Evolutionary conservation across 371 early-diverging fungal species (phyloP).

Genomic region (Gilbertella persicaria): DNA sequence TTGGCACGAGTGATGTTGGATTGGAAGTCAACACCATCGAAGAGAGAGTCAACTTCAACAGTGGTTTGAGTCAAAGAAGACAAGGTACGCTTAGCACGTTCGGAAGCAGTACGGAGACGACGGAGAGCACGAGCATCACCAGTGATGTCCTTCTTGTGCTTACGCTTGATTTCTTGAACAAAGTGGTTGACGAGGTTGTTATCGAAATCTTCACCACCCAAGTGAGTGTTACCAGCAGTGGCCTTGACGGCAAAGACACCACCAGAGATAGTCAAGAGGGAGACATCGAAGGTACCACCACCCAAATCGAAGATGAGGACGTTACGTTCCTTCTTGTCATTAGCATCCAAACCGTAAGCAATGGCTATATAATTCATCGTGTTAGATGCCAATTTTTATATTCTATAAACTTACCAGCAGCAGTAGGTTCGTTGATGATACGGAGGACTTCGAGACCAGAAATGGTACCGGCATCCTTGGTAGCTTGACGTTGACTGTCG

Average conservation of each 20-base stretch:
- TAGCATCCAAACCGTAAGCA: slow-evolving; percentile 87
- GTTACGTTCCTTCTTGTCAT: slow-evolving; percentile 70
- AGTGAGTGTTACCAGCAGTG: slow-evolving; percentile 92
- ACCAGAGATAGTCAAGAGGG: slow-evolving; percentile 83
- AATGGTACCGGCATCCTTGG: slow-evolving; percentile 78
- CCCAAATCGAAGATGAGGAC: slow-evolving; percentile 91
- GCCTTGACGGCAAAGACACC: slow-evolving; percentile 92
- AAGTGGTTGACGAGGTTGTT: slow-evolving; percentile 81
- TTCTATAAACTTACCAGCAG: slow-evolving; percentile 57
- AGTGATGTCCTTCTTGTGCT: slow-evolving; percentile 76
- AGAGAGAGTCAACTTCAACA: slow-evolving; percentile 90
- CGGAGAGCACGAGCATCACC: slow-evolving; percentile 87
- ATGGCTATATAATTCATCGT: slow-evolving; percentile 62
- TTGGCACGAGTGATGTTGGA: slow-evolving; percentile 91
- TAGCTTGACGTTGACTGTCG: slow-evolving; percentile 79
- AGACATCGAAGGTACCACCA: slow-evolving; percentile 95
- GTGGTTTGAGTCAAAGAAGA: slow-evolving; percentile 83
- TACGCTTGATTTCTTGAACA: slow-evolving; percentile 84
- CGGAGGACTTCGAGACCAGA: slow-evolving; percentile 78
- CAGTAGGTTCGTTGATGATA: slow-evolving; percentile 94
- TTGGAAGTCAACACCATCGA: slow-evolving; percentile 85
- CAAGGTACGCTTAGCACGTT: slow-evolving; percentile 96
- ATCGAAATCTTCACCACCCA: slow-evolving; percentile 98
- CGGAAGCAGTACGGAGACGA: slow-evolving; percentile 92
- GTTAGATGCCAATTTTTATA: no score